Conservation (phyloP, 768 basidiomycete species). For the Lentinula guzmanii region DNA sequence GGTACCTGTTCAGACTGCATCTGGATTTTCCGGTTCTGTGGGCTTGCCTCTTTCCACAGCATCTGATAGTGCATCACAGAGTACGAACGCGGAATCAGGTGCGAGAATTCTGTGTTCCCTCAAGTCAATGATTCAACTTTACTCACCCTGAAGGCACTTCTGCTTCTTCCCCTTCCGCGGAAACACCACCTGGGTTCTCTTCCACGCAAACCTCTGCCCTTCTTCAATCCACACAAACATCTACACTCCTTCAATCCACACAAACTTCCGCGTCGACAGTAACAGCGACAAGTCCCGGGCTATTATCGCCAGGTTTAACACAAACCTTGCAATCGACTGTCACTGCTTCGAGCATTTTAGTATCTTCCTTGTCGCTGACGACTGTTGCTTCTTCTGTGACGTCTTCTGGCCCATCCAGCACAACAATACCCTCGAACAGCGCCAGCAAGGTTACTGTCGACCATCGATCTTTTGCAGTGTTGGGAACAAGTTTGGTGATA, state of each 20-base stretch:
- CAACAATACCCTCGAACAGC: not conserved
- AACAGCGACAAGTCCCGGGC: not conserved
- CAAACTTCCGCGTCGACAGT: not conserved
- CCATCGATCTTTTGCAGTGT: not conserved
- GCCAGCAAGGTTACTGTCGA: not conserved
- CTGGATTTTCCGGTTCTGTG: constrained; percentile 5
- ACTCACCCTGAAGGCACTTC: not conserved
- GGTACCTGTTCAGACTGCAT: not conserved
- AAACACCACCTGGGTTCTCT: not conserved
- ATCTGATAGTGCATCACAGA: not conserved
- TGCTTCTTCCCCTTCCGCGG: not conserved
- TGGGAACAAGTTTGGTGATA: not conserved
- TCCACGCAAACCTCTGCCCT: not conserved
- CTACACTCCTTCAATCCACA: not conserved
- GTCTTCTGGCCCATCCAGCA: not conserved
- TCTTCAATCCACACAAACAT: not conserved
- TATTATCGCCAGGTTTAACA: too few species aligned
- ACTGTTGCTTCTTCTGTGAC: not conserved
- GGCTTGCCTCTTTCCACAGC: not conserved
- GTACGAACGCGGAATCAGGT: not conserved
- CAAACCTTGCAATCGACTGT: not conserved
- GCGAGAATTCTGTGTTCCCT: not conserved
- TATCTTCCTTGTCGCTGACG: too few species aligned
- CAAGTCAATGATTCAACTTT: not conserved
- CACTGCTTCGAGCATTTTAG: not conserved